Percentiles rank a stretch among this genome's conserved stretches.
Conservation (phyloP, 2,329 filamentous ascomycete species). For the Chrysosporium keratinophilum region DNA sequence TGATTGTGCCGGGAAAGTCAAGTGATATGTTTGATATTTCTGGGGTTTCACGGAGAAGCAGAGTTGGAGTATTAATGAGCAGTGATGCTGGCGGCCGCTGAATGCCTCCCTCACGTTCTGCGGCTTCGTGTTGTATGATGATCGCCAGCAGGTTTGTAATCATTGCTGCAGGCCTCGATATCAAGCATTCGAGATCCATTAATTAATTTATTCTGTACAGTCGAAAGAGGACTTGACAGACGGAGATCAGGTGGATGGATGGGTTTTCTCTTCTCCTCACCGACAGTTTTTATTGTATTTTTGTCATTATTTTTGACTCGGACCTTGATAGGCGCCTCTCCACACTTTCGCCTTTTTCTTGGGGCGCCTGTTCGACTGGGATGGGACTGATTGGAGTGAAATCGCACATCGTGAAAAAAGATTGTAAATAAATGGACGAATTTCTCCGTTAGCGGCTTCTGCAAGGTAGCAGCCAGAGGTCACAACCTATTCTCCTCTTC, state of each 20-base stretch:
- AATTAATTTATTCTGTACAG: neutral
- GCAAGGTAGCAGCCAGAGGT: constrained; percentile 10
- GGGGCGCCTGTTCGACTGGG: neutral
- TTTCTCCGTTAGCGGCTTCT: constrained; percentile 6
- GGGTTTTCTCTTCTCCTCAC: neutral
- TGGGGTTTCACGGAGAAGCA: neutral
- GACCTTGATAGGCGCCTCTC: constrained; percentile 1
- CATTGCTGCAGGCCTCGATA: neutral
- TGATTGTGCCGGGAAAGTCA: neutral
- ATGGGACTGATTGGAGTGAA: constrained; percentile 2
- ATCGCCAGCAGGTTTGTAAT: constrained; percentile 1
- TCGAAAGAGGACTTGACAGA: neutral
- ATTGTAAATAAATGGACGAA: neutral
- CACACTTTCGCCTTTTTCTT: neutral
- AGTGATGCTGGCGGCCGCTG: neutral
- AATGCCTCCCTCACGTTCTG: neutral
- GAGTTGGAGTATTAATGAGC: neutral
- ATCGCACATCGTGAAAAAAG: neutral
- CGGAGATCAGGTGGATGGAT: neutral
- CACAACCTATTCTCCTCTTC: neutral
- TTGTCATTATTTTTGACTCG: neutral
- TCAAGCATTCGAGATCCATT: neutral
- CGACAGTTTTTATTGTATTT: neutral
- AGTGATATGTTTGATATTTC: neutral
- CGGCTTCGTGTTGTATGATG: neutral